These are phyloP conservation scores for Spinacia oleracea DNA, from an alignment of 179 eudicot genomes.

Conservation along the genomic window DNA sequence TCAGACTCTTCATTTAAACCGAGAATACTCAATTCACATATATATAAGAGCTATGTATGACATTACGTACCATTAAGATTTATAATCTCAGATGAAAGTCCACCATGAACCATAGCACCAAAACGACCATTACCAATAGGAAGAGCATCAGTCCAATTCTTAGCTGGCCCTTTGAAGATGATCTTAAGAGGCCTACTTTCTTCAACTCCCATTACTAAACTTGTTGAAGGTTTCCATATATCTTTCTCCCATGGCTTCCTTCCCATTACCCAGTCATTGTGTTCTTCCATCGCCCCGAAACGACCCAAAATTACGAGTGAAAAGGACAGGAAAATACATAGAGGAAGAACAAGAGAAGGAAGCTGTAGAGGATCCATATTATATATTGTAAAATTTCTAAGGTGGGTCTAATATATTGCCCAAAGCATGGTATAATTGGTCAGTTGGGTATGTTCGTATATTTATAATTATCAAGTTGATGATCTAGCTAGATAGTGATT, in stretches of 20 bases:
- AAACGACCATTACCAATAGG: constrained; percentile 86
- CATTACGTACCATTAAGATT: constrained; percentile 70
- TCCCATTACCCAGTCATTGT: constrained; percentile 37
- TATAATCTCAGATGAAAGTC: constrained; percentile 52
- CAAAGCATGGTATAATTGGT: not conserved
- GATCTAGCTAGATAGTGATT: no score
- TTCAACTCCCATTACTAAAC: constrained; percentile 19
- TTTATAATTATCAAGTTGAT: not conserved
- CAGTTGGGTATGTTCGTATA: not conserved
- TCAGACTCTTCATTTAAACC: not conserved
- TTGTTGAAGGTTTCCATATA: constrained; percentile 43
- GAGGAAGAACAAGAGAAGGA: constrained; percentile 6
- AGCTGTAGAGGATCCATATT: constrained; percentile 21
- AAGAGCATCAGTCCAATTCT: constrained; percentile 83
- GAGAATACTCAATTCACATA: not conserved
- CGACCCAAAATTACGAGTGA: constrained; percentile 25
- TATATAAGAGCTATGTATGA: not conserved
- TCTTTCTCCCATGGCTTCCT: constrained; percentile 29
- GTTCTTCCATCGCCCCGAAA: constrained; percentile 30
- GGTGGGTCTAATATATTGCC: not conserved
- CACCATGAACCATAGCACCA: constrained; percentile 91
- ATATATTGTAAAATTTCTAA: not conserved
- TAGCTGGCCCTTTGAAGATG: constrained; percentile 52
- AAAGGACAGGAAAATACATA: constrained; percentile 14
- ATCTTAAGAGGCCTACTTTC: constrained; percentile 46